Evolutionary conservation across 805 yeast genomes (phyloP), one percentile per base, ranked within the genome.

Genomic region (Kazachstania taianensis): DNA sequence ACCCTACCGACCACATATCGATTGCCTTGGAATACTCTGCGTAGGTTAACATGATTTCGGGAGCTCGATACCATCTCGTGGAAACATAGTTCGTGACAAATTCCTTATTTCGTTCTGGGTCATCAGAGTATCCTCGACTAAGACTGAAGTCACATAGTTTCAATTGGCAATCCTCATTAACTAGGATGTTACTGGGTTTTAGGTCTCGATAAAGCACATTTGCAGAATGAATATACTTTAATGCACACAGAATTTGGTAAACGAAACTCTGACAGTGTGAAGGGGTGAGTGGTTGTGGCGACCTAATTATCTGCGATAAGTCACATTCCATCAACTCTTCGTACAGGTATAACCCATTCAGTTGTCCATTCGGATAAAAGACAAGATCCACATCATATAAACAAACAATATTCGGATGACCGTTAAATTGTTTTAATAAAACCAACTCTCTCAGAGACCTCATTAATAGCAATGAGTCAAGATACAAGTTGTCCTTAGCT

Each of bases 251-350:
- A 18, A 83, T 81, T 63, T 89, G 98, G 57, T 92, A 89, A 16
- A 85, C 70, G 52, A 89, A 89, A 43, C 84, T 77, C 62, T 92
- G 98, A 59, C 81, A 86, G 58, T 92, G 97, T 24, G 86, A 82
- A 54, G 89, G 96, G 1, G 95, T 83, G 45, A 89, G 67, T 1
- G 94, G 82, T 59, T 92, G 97, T 12, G 86, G 86, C 7, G 94
- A 82, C 46, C 94, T 71, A 42, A 89, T 89, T 52, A 89, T 89
- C 59, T 89, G 96, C 59, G 86, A 94, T 83, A 89, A 78, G 60
- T 89, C 98, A 60, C 96, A 87, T 59, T 87, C 97, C 97, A 89
- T 87, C 48, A 89, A 67, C 61, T 89, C 98, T 59, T 92, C 97
- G 52, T 89, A 89, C 6, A 89, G 66, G 48, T 89, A 89, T 10